These are phyloP conservation scores for Dissophora globulifera DNA, from an alignment of 192 early-diverging fungal species.

Conservation along the genomic window DNA sequence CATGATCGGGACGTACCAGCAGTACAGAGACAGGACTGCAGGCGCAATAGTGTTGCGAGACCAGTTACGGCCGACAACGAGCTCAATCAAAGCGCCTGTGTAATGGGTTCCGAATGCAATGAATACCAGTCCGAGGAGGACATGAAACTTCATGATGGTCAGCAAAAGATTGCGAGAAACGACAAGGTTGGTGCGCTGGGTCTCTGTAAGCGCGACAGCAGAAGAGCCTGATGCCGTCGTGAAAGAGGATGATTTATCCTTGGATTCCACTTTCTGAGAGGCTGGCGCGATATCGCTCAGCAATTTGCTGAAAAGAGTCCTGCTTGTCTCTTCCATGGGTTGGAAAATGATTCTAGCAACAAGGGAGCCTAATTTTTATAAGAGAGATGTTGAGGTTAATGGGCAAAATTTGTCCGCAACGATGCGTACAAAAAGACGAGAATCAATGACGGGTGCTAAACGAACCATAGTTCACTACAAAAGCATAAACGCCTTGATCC, in stretches of 20 bases:
- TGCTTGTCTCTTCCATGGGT: conserved; percentile 91
- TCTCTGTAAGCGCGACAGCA: conserved; percentile 1
- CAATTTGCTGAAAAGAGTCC: conserved; percentile 85
- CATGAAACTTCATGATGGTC: conserved; percentile 69
- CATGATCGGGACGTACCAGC: conserved; percentile 93
- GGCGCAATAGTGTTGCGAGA: conserved; percentile 60
- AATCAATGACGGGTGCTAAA: no score
- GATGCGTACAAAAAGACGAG: neutral
- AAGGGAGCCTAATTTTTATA: conserved; percentile 73
- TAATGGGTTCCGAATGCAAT: conserved; percentile 89
- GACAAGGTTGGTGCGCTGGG: conserved; percentile 25
- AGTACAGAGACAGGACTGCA: conserved; percentile 77
- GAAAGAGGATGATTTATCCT: neutral
- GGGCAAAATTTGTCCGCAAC: no score
- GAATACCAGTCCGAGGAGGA: conserved; percentile 79
- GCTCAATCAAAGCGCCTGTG: conserved; percentile 70
- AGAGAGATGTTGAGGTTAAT: no score
- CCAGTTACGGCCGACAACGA: conserved; percentile 71
- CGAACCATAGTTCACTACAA: conserved; percentile 87
- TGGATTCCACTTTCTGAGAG: conserved; percentile 3
- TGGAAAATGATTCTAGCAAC: conserved; percentile 91
- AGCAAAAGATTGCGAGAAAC: conserved; percentile 52
- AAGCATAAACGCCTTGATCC: conserved; percentile 84
- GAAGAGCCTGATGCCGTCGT: neutral
- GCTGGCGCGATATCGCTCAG: conserved; percentile 44